Evolutionary conservation across 2,329 filamentous ascomycete species (phyloP).

Genomic region (Samsoniella hepiali): DNA sequence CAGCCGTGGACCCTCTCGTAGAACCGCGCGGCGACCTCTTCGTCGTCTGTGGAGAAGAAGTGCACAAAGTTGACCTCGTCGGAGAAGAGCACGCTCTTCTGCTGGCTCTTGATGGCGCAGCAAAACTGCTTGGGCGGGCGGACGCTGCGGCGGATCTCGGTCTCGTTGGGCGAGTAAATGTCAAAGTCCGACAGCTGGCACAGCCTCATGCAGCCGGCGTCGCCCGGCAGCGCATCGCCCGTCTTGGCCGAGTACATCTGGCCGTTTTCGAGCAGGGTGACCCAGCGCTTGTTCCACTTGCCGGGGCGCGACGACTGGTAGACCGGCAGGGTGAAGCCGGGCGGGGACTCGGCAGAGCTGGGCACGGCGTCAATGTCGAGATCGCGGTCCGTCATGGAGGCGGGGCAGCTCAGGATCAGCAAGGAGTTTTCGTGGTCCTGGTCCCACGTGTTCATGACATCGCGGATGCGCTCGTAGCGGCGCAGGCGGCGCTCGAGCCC

Average conservation of each 20-base stretch:
- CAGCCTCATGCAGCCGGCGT: constrained; percentile 66
- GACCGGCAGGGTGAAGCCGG: constrained; percentile 66
- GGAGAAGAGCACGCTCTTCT: constrained; percentile 80
- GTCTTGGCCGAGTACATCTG: constrained; percentile 73
- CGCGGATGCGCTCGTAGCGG: constrained; percentile 79
- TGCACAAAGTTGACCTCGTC: constrained; percentile 85
- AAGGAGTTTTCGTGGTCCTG: constrained; percentile 73
- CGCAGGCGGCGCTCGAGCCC: constrained; percentile 80
- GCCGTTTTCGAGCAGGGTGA: constrained; percentile 71
- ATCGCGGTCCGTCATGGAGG: constrained; percentile 53
- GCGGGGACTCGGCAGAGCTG: constrained; percentile 54
- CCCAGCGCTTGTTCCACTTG: constrained; percentile 83
- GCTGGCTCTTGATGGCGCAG: constrained; percentile 87
- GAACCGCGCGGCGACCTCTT: constrained; percentile 63
- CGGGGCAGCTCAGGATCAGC: constrained; percentile 59
- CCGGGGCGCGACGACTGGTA: constrained; percentile 78
- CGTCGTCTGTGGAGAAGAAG: constrained; percentile 82
- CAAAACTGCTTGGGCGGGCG: constrained; percentile 83
- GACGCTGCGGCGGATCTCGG: constrained; percentile 65
- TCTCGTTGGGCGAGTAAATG: constrained; percentile 73
- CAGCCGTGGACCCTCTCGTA: constrained; percentile 70
- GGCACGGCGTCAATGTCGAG: constrained; percentile 66
- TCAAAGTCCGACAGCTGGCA: constrained; percentile 92
- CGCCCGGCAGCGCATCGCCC: constrained; percentile 50
- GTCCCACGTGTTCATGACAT: constrained; percentile 93